Evolutionary conservation across 2,329 filamentous ascomycete genomes (phyloP).

Genomic region (Cladosporium sp.): DNA sequence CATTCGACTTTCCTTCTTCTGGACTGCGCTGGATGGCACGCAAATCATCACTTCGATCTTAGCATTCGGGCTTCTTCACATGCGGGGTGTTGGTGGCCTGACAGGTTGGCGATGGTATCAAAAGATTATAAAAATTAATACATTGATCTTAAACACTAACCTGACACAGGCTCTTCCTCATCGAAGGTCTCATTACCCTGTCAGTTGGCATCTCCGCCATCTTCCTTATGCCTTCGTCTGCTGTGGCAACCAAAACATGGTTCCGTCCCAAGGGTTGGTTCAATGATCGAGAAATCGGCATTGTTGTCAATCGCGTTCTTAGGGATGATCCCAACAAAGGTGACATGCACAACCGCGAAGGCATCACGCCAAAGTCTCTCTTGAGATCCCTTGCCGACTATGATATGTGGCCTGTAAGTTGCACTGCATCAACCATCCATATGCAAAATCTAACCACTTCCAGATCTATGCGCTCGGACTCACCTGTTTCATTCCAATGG

Average conservation of each 20-base stretch:
- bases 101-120: conserved; percentile 34
- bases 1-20: conserved; percentile 45
- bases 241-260: conserved; percentile 60
- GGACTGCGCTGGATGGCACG: conserved; percentile 36
- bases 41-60: conserved; percentile 35
- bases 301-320: conserved; percentile 62
- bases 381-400: conserved; percentile 28
- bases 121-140: too few species aligned
- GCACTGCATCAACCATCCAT: not conserved
- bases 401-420: conserved; percentile 43
- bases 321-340: conserved; percentile 59
- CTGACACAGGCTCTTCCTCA: conserved; percentile 29
- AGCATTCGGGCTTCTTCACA: conserved; percentile 31
- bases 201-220: conserved; percentile 33
- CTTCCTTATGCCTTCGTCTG: conserved; percentile 49
- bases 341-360: conserved; percentile 62
- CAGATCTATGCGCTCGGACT: conserved; percentile 25
- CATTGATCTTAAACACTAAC: not conserved
- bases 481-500: conserved; percentile 51
- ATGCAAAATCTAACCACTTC: not conserved
- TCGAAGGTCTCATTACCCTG: conserved; percentile 36
- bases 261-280: conserved; percentile 68
- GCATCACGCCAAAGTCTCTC: conserved; percentile 49
- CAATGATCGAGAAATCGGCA: conserved; percentile 65
- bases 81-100: conserved; percentile 31